Evolutionary conservation across 2,329 filamentous ascomycete genomes (phyloP), one percentile per base, ranked within the genome.

Genomic region (Colletotrichum cereale): DNA sequence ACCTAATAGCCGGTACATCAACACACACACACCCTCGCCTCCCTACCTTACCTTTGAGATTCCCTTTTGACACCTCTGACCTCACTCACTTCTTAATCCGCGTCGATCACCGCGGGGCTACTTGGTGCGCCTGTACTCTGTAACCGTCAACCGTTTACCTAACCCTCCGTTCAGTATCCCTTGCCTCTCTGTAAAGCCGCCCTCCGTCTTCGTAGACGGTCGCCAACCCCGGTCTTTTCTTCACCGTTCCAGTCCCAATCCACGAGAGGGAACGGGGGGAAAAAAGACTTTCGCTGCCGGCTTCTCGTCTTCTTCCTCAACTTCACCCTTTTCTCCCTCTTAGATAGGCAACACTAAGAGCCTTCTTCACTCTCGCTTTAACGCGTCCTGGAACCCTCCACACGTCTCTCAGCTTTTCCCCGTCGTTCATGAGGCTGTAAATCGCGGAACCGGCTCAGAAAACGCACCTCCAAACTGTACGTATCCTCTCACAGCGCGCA

Each of bases 21-120:
- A 72, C 44, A 63, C 69, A 72, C 44, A 61, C 67, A 67, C 67
- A 55, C 69, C 57, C 69, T n/a, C n/a, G n/a, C n/a, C n/a, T n/a
- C n/a, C n/a, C n/a, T n/a, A 72, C 69, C 69, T 38, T 62, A 71
- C 64, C 64, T 36, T 52, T 56, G 44, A 72, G 47, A 64, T 60
- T 64, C 65, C 58, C 69, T 60, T 69, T 69, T 63, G 53, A 64
- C 69, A 72, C 69, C 69, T 72, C 65, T 72, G 69, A 72, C 69
- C 69, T 72, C 69, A 72, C 69, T 72, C 69, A 72, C 69, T 60
- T 72, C 38, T 67, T n/a, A 58, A 60, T 64, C 53, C 40, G 38
- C 65, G 52, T 60, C 69, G 65, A 72, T 72, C 60, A 72, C 69
- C 69, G 69, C 69, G 69, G 69, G 69, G 69, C 69, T 72, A 40